Evolutionary conservation across 306 rosid species (phyloP).

Genomic region (Coriaria nepalensis): DNA sequence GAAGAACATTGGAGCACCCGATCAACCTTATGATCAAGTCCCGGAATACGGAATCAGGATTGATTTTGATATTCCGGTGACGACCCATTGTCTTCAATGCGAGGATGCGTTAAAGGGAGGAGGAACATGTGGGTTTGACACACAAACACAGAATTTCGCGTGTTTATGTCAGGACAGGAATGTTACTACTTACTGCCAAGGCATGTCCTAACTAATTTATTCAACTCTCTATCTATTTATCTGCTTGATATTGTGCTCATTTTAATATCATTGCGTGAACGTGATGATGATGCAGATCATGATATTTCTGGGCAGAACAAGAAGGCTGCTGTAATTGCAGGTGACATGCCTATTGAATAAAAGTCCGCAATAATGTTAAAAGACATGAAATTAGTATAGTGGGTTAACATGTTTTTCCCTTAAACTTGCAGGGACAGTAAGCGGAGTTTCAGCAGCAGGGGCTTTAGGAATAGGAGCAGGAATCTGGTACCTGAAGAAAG

Average conservation of each 20-base stretch:
- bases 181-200: slow-evolving; percentile 67
- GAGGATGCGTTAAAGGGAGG: slow-evolving; percentile 69
- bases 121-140: slow-evolving; percentile 77
- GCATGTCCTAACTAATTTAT: slow-evolving; percentile 18
- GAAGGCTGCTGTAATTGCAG: slow-evolving; percentile 62
- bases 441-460: slow-evolving; percentile 59
- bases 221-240: too few species aligned
- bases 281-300: slow-evolving; percentile 42
- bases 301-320: slow-evolving; percentile 26
- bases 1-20: slow-evolving; percentile 59
- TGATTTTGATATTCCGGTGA: slow-evolving; percentile 73
- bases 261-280: neutral
- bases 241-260: too few species aligned
- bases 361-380: neutral
- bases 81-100: slow-evolving; percentile 67
- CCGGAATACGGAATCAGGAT: slow-evolving; percentile 77
- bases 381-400: neutral
- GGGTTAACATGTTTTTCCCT: neutral
- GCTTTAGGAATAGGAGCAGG: slow-evolving; percentile 77
- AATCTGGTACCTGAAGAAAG: slow-evolving; percentile 62
- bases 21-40: slow-evolving; percentile 63
- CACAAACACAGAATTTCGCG: slow-evolving; percentile 32
- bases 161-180: slow-evolving; percentile 64
- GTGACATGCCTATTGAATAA: slow-evolving; percentile 17
- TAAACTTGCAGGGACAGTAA: slow-evolving; percentile 44